Evolutionary conservation across 2,329 filamentous ascomycete genomes (phyloP), one percentile per base, ranked within the genome.

Genomic region (Orbilia brochopaga): DNA sequence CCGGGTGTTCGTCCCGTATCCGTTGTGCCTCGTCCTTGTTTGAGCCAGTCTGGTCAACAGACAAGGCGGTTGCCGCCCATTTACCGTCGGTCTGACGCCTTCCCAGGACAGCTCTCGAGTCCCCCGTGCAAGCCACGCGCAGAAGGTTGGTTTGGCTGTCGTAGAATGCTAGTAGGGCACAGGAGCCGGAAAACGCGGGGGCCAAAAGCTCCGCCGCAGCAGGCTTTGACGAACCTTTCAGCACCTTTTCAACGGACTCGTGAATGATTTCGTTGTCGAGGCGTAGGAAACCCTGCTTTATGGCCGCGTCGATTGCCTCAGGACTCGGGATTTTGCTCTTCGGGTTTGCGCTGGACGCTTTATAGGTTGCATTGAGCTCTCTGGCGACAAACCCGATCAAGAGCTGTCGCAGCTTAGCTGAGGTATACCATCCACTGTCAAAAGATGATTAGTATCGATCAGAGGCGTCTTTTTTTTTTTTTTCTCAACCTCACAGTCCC

Each of bases 211-310:
- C 92, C 2, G 94, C 93, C 1, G 93, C 94, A 17, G 91, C 87
- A n/a, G 88, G 85, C 80, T 96, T 96, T 27, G 91, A 94, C 75
- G 92, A 90, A 15, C 89, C 87, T 78, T 95, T 92, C 76, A 95
- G 84, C 11, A 97, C 91, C 80, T 93, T 96, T 76, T 94, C 86
- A 37, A 96, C 93, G 73, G 91, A 96, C 78, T 92, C 90, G 80
- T 97, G 87, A 7, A 96, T 91, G 77, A 99, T 99, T 78, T 97
- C 94, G 77, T 97, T 82, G 79, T 99, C 94, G 1, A 99, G 85
- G 58, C 88, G 88, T 52, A 89, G 85, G 79, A 99, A 99, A 1
- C 91, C 94, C 30, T 87, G 86, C 82, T 97, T 97, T 81, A 99
- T 97, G 35, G 94, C 95, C 27, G 85, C 83, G 77, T 97, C 92